phyloP scores from a whole-genome alignment of 2,329 filamentous ascomycete genomes.

The Cercospora zeae-maydis region DNA sequence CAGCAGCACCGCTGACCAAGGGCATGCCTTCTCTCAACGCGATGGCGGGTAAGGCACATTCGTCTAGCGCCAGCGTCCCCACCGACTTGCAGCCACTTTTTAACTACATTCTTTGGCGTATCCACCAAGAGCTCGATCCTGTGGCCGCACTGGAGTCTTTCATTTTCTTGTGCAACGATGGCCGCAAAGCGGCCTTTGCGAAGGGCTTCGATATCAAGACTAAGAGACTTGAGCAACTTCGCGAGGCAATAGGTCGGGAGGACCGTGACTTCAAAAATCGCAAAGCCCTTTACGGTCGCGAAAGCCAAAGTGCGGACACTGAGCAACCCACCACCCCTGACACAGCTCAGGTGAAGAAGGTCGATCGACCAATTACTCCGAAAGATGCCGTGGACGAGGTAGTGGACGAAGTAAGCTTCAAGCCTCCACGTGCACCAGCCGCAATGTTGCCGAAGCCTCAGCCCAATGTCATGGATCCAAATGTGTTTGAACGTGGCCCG shows the following conservation, averaged over 20 bases:
- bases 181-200: conserved; percentile 44
- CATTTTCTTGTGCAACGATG: conserved; percentile 52
- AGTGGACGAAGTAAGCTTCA: conserved; percentile 27
- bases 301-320: conserved; percentile 21
- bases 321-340: background rate
- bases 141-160: conserved; percentile 49
- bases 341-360: background rate
- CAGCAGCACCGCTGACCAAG: conserved; percentile 21
- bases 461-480: conserved; percentile 45
- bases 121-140: conserved; percentile 49
- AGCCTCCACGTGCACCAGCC: conserved; percentile 33
- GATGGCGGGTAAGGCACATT: conserved; percentile 10
- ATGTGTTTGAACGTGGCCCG: conserved; percentile 45
- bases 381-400: conserved; percentile 13
- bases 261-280: conserved; percentile 46
- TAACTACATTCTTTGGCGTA: conserved; percentile 52
- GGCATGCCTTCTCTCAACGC: conserved; percentile 17
- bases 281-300: conserved; percentile 30
- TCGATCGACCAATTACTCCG: conserved; percentile 3
- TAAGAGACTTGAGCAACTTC: conserved; percentile 50
- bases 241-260: conserved; percentile 48
- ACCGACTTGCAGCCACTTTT: conserved; percentile 46
- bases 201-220: conserved; percentile 50
- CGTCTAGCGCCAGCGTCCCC: conserved; percentile 38
- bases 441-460: conserved; percentile 32